Percentiles rank a stretch among this genome's conserved stretches.
Evolutionary conservation across 495 filamentous ascomycete species (phyloP).

Genomic region (Cercophora samala): DNA sequence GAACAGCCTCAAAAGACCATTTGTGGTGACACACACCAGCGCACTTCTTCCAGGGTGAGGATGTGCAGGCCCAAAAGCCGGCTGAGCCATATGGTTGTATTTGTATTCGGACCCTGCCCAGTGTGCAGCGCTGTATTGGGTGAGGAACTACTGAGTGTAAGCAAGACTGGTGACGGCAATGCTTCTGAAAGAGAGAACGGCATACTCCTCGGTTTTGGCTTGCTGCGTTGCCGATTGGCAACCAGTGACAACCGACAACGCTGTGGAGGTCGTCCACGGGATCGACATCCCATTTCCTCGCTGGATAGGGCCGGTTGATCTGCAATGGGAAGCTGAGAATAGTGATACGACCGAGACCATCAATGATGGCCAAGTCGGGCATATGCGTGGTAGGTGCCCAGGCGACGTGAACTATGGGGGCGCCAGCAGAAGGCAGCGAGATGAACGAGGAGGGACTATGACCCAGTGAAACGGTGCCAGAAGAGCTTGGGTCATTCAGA

Average conservation of each 20-base stretch:
- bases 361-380: constrained; percentile 72
- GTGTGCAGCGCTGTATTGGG: constrained; percentile 43
- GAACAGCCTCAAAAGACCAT: constrained; percentile 64
- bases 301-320: constrained; percentile 61
- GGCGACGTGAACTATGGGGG: constrained; percentile 66
- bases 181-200: neutral
- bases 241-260: constrained; percentile 82
- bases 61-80: constrained; percentile 63
- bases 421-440: constrained; percentile 36
- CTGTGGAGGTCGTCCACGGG: constrained; percentile 66
- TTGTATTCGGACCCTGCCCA: constrained; percentile 43
- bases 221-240: constrained; percentile 46
- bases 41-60: constrained; percentile 62
- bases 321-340: constrained; percentile 61
- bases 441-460: constrained; percentile 37
- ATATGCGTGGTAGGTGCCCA: constrained; percentile 63
- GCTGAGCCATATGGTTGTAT: constrained; percentile 47
- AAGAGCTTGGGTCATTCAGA: constrained; percentile 58
- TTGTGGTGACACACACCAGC: constrained; percentile 66
- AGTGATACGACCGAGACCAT: constrained; percentile 67
- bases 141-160: constrained; percentile 38
- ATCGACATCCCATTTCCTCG: constrained; percentile 55
- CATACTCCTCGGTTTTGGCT: neutral
- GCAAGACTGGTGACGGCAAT: neutral
- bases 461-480: constrained; percentile 42